phyloP scores from a whole-genome alignment of 2,329 filamentous ascomycete genomes.

The Chaetothyriales sp. region DNA sequence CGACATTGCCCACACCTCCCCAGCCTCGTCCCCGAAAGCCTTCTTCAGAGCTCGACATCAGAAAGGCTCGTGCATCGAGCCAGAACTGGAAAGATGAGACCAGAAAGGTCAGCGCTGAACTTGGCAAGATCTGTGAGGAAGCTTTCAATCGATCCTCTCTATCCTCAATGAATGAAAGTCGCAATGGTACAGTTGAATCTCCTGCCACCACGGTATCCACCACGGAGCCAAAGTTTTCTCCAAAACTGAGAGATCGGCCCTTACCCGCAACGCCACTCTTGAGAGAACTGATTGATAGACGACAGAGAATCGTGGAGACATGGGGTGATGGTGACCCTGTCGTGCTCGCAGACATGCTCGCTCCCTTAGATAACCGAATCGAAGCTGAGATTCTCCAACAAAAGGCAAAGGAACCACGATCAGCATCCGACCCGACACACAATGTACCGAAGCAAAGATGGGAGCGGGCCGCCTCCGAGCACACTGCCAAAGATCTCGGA shows the following conservation, averaged over 20 bases:
- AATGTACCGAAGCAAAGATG: conserved; percentile 1
- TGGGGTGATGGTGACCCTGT: conserved; percentile 30
- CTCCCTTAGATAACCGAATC: conserved; percentile 44
- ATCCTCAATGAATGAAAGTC: conserved; percentile 29
- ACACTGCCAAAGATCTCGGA: conserved; percentile 15
- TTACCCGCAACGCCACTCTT: conserved; percentile 32
- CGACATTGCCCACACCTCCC: conserved; percentile 27
- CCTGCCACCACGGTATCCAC: conserved; percentile 34
- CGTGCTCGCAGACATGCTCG: conserved; percentile 40
- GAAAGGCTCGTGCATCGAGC: conserved; percentile 28
- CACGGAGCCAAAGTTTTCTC: conserved; percentile 16
- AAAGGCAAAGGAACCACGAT: conserved; percentile 24
- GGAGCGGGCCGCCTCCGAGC: conserved; percentile 6
- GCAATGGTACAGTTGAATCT: conserved; percentile 31
- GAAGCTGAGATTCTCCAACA: conserved; percentile 23
- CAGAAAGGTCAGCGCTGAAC: conserved; percentile 65
- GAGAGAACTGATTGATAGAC: conserved; percentile 42
- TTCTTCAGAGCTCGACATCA: conserved; percentile 22
- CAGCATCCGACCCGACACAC: conserved; percentile 32
- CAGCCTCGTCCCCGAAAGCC: conserved; percentile 22
- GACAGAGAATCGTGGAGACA: conserved; percentile 40
- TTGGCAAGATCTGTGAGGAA: conserved; percentile 81
- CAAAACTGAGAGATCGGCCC: conserved; percentile 24
- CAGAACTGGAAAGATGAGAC: conserved; percentile 59
- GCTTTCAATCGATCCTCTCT: conserved; percentile 63